Conservation (phyloP, 1,284 basidiomycete genomes). For the Microbotryum lychnidis-dioicae region DNA sequence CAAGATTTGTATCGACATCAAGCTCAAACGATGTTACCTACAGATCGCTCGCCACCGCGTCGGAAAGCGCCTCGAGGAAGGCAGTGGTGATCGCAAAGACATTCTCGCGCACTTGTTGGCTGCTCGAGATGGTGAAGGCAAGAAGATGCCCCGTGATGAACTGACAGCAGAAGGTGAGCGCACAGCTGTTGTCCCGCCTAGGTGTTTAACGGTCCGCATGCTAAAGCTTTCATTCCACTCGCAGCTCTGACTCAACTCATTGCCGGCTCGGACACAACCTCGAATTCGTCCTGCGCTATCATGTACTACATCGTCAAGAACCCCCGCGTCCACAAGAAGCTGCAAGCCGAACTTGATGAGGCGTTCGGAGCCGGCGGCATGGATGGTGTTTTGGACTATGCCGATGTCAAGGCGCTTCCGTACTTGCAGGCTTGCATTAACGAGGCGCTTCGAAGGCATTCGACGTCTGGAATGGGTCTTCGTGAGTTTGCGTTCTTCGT, state of each 20-base stretch:
- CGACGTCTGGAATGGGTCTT: conserved; percentile 64
- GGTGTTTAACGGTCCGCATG: too few species aligned
- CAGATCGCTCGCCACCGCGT: conserved; percentile 70
- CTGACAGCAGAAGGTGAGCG: conserved; percentile 63
- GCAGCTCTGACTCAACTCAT: conserved; percentile 66
- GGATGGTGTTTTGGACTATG: conserved; percentile 32
- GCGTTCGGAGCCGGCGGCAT: conserved; percentile 47
- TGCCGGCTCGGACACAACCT: conserved; percentile 68
- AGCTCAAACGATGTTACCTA: background rate
- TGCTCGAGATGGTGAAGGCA: conserved; percentile 67
- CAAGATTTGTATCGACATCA: background rate
- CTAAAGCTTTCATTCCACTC: too few species aligned
- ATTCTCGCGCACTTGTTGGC: conserved; percentile 68
- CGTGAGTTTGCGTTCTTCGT: conserved; percentile 8
- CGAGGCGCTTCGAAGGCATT: conserved; percentile 71
- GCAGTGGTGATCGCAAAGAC: conserved; percentile 56
- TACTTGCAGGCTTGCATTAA: conserved; percentile 67
- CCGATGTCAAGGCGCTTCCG: conserved; percentile 30
- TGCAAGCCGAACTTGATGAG: conserved; percentile 73
- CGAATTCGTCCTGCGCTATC: conserved; percentile 77
- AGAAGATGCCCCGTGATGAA: conserved; percentile 67
- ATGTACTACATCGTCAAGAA: conserved; percentile 68
- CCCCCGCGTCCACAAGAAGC: conserved; percentile 57
- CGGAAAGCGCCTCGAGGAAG: conserved; percentile 58
- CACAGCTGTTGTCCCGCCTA: background rate